Percentiles rank a stretch among this genome's conserved stretches.
phyloP scores from a whole-genome alignment of 441 rosid genomes.

The Mallotus japonicus region DNA sequence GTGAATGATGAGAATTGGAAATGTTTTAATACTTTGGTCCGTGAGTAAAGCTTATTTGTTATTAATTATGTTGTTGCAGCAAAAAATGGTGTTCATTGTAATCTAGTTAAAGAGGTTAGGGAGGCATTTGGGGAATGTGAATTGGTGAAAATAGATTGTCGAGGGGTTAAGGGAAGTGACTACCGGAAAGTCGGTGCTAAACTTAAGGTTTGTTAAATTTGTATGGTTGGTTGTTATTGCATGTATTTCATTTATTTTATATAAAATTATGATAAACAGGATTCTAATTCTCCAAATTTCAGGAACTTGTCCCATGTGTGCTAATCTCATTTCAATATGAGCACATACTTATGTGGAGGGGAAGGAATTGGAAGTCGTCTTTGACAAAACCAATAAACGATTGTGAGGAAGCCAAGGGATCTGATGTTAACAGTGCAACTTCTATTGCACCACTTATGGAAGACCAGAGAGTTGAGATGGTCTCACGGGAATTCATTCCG shows the following conservation, averaged over 20 bases:
- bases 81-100: slow-evolving; percentile 75
- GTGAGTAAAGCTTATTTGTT: slow-evolving; percentile 11
- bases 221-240: background rate
- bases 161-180: slow-evolving; percentile 75
- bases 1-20: slow-evolving; percentile 11
- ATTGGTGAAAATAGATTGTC: slow-evolving; percentile 77
- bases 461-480: slow-evolving; percentile 29
- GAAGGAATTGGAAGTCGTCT: slow-evolving; percentile 68
- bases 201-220: slow-evolving; percentile 60
- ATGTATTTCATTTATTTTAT: background rate
- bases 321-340: slow-evolving; percentile 76
- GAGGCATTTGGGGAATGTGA: slow-evolving; percentile 96
- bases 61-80: slow-evolving; percentile 40
- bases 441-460: slow-evolving; percentile 30
- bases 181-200: slow-evolving; percentile 82
- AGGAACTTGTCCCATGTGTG: slow-evolving; percentile 90
- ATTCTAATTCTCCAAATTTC: slow-evolving; percentile 24
- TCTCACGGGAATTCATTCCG: slow-evolving; percentile 19
- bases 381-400: slow-evolving; percentile 34
- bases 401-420: slow-evolving; percentile 29
- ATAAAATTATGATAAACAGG: slow-evolving; percentile 1
- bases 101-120: slow-evolving; percentile 61
- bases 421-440: slow-evolving; percentile 28
- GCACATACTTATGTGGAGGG: slow-evolving; percentile 85
- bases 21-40: background rate